Conservation (phyloP, 164 flowering plant species). For the Magnolia sinica region DNA sequence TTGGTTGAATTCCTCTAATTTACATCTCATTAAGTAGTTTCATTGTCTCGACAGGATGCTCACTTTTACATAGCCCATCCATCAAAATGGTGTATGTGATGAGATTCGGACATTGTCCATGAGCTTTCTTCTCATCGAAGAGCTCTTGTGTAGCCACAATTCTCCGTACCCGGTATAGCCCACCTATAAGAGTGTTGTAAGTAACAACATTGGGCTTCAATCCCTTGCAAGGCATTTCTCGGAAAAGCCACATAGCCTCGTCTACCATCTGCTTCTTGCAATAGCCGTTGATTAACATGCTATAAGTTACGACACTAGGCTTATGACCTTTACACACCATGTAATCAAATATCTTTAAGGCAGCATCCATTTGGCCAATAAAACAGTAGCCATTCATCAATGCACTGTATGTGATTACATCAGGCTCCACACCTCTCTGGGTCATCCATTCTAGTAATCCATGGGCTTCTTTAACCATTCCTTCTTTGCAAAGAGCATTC, state of each 20-base stretch:
- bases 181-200: constrained; percentile 35
- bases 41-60: no score
- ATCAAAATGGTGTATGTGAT: no score
- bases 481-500: constrained; percentile 3
- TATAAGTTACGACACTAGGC: not conserved
- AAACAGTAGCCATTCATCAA: not conserved
- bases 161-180: no score
- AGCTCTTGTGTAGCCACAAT: no score
- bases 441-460: not conserved
- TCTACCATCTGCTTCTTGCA: not conserved
- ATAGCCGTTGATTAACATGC: not conserved
- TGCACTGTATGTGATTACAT: not conserved
- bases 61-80: no score
- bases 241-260: constrained; percentile 7
- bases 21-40: no score
- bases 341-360: not conserved
- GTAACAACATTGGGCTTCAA: constrained; percentile 37
- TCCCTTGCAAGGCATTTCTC: constrained; percentile 9
- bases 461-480: not conserved
- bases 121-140: no score
- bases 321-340: not conserved
- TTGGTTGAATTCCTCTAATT: no score
- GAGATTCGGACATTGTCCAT: no score
- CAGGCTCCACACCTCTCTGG: not conserved
- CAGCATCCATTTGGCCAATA: not conserved